Percentiles rank a stretch among this genome's conserved stretches.
Evolutionary conservation across 2,329 filamentous ascomycete species (phyloP).

Genomic region (Fusarium phyllophilum): DNA sequence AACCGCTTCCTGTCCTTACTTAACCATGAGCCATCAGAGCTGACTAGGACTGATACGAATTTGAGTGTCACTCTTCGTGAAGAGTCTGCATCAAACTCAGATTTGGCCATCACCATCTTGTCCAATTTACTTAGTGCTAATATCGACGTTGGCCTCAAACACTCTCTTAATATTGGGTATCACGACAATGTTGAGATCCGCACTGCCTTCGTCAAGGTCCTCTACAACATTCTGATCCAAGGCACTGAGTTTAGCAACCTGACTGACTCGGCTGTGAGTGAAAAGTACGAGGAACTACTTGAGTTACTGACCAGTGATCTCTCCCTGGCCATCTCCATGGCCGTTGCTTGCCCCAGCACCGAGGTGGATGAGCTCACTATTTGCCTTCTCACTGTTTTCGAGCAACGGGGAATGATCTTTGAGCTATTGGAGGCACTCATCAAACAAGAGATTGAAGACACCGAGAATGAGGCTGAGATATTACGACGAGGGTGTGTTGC

Average conservation of each 20-base stretch:
- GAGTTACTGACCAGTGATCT: slow-evolving; percentile 72
- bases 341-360: slow-evolving; percentile 71
- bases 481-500: slow-evolving; percentile 75
- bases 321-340: slow-evolving; percentile 70
- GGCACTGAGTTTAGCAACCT: slow-evolving; percentile 77
- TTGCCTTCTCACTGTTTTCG: slow-evolving; percentile 75
- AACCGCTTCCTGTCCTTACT: slow-evolving; percentile 74
- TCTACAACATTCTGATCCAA: slow-evolving; percentile 77
- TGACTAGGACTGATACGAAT: slow-evolving; percentile 40
- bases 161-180: slow-evolving; percentile 76
- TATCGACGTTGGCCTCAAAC: slow-evolving; percentile 76
- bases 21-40: slow-evolving; percentile 65
- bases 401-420: slow-evolving; percentile 71
- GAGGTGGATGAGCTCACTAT: slow-evolving; percentile 77
- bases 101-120: slow-evolving; percentile 73
- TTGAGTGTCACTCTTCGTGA: slow-evolving; percentile 57
- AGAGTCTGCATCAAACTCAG: slow-evolving; percentile 65
- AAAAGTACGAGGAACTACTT: slow-evolving; percentile 74
- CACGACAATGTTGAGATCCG: slow-evolving; percentile 76
- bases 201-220: slow-evolving; percentile 75
- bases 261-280: slow-evolving; percentile 73
- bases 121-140: slow-evolving; percentile 77
- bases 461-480: slow-evolving; percentile 76
- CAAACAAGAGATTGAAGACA: slow-evolving; percentile 75
- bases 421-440: slow-evolving; percentile 73